Percentiles rank a stretch among this genome's conserved stretches.
Evolutionary conservation across 2,329 filamentous ascomycete genomes (phyloP).

Genomic region (Trichoderma gracile): DNA sequence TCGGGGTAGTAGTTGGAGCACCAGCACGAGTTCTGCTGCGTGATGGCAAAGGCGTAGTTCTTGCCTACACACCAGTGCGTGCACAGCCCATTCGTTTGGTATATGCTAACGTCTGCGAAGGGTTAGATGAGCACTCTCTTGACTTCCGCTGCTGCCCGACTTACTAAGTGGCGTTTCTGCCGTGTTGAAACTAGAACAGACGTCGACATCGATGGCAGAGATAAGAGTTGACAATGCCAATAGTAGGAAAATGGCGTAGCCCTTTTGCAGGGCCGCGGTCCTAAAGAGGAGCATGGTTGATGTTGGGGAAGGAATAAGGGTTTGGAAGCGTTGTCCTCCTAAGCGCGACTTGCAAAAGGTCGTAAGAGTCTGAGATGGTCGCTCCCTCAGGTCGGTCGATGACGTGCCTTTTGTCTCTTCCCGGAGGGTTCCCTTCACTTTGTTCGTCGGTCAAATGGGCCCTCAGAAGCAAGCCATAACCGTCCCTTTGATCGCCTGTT

Average conservation of each 20-base stretch:
- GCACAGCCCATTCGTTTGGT: constrained; percentile 71
- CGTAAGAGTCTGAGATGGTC: not conserved
- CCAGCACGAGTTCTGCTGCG: constrained; percentile 69
- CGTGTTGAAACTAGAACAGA: constrained; percentile 45
- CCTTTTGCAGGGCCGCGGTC: constrained; percentile 30
- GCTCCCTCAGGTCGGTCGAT: not conserved
- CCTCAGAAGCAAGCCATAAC: constrained; percentile 20
- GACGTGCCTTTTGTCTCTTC: constrained; percentile 8
- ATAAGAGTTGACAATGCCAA: constrained; percentile 32
- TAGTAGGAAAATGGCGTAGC: constrained; percentile 32
- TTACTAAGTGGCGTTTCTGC: constrained; percentile 38
- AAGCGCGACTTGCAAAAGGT: not conserved
- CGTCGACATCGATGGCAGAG: constrained; percentile 34
- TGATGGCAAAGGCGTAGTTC: constrained; percentile 66
- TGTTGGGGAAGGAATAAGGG: not conserved
- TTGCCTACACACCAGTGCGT: constrained; percentile 53
- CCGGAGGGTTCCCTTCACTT: not conserved
- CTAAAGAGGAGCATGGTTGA: constrained; percentile 31
- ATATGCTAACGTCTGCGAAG: constrained; percentile 53
- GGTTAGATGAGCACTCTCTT: constrained; percentile 8
- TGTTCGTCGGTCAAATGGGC: not conserved
- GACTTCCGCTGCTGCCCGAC: constrained; percentile 22
- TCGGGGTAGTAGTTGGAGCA: constrained; percentile 69
- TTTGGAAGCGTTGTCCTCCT: not conserved
- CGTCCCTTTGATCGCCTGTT: not conserved